Conservation (phyloP, 116 monocot genomes). For the Phalaenopsis hybrid region DNA sequence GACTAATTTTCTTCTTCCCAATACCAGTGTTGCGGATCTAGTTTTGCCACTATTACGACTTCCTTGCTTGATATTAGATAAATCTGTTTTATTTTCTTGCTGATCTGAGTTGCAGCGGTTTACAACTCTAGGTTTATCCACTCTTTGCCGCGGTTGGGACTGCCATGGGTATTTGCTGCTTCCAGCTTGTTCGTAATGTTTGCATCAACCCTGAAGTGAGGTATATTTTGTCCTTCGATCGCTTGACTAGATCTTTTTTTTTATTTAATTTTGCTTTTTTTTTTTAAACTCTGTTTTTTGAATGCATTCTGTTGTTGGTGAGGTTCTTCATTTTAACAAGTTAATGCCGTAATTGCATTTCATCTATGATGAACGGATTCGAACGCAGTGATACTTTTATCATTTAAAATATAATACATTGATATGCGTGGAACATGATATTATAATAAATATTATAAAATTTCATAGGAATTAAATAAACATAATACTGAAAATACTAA, state of each 20-base stretch:
- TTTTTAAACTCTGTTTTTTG: background rate
- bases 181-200: conserved; percentile 43
- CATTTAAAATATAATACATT: too few relatives aligned
- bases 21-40: background rate
- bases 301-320: background rate
- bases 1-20: background rate
- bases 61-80: background rate
- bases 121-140: conserved; percentile 41
- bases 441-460: too few relatives aligned
- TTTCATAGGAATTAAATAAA: too few relatives aligned
- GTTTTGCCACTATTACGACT: background rate
- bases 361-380: background rate
- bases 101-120: background rate
- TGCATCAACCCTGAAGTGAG: conserved; percentile 70
- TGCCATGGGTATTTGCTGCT: conserved; percentile 56
- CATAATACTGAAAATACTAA: too few relatives aligned
- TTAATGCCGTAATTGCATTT: background rate
- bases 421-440: too few relatives aligned
- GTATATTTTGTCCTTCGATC: conserved; percentile 10
- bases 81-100: background rate
- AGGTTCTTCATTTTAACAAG: background rate
- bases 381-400: too few relatives aligned
- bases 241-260: background rate
- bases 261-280: background rate
- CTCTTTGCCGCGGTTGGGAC: conserved; percentile 50